phyloP scores from a whole-genome alignment of 2,329 filamentous ascomycete species.

The Pleoardoris graminearum region DNA sequence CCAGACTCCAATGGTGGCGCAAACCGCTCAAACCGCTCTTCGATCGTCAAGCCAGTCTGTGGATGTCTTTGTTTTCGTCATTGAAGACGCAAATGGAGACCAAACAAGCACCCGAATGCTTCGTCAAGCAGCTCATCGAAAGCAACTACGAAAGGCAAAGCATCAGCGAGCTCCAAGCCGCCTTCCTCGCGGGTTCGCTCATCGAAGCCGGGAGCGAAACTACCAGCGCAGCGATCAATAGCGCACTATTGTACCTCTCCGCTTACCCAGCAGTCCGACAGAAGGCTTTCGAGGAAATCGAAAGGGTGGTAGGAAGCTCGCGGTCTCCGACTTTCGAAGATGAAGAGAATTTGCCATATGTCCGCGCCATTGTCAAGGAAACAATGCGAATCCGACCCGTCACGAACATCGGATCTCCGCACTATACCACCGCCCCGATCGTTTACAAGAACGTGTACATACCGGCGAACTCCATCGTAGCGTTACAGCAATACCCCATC shows the following conservation, averaged over 20 bases:
- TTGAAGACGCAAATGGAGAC: slow-evolving; percentile 38
- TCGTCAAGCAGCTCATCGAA: slow-evolving; percentile 41
- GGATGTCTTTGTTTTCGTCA: slow-evolving; percentile 37
- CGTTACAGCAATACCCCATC: slow-evolving; percentile 33
- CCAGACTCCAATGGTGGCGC: slow-evolving; percentile 37
- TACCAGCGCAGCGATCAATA: slow-evolving; percentile 44
- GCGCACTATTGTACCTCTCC: slow-evolving; percentile 34
- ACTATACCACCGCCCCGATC: slow-evolving; percentile 43
- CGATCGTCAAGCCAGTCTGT: slow-evolving; percentile 38
- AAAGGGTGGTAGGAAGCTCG: slow-evolving; percentile 16
- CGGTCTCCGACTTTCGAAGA: slow-evolving; percentile 48
- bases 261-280: slow-evolving; percentile 24
- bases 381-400: slow-evolving; percentile 50
- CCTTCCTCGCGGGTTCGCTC: slow-evolving; percentile 41
- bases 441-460: slow-evolving; percentile 49
- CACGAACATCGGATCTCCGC: slow-evolving; percentile 41
- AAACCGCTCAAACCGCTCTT: slow-evolving; percentile 31
- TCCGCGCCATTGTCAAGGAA: slow-evolving; percentile 45
- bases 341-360: slow-evolving; percentile 47
- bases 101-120: slow-evolving; percentile 40
- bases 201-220: slow-evolving; percentile 49
- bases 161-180: slow-evolving; percentile 41
- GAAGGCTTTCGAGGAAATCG: slow-evolving; percentile 31
- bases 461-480: slow-evolving; percentile 46
- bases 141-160: slow-evolving; percentile 45